These are phyloP conservation scores for Pichia sp. DNA, from an alignment of 1,139 yeast species.

Conservation along the genomic window DNA sequence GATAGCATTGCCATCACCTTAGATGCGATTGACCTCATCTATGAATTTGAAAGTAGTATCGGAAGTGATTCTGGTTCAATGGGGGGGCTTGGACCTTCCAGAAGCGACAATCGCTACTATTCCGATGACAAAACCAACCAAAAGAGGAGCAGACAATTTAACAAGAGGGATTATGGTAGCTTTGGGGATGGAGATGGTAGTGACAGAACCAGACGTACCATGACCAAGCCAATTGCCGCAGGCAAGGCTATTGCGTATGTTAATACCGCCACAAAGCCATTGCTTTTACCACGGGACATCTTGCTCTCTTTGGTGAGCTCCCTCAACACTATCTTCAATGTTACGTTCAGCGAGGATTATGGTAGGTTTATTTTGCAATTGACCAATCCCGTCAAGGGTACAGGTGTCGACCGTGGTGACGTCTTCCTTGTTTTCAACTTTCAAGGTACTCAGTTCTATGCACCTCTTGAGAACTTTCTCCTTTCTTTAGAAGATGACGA, in stretches of 20 bases:
- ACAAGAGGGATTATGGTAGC: too few species aligned
- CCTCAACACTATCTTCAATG: slow-evolving; percentile 30
- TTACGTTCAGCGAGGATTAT: slow-evolving; percentile 17
- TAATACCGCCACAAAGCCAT: slow-evolving; percentile 30
- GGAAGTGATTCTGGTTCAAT: slow-evolving; percentile 5
- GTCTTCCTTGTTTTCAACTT: slow-evolving; percentile 32
- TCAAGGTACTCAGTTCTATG: slow-evolving; percentile 40
- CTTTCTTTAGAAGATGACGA: slow-evolving; percentile 22
- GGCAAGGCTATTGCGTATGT: slow-evolving; percentile 39
- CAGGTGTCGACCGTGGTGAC: slow-evolving; percentile 1
- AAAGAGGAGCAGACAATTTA: not conserved
- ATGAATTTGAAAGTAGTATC: not conserved
- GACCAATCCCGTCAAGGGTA: not conserved
- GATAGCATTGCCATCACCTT: slow-evolving; percentile 15
- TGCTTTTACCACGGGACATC: slow-evolving; percentile 39
- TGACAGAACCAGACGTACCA: too few species aligned
- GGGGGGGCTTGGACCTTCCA: too few species aligned
- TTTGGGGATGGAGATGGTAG: too few species aligned
- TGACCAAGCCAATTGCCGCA: slow-evolving; percentile 23
- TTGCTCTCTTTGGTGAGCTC: slow-evolving; percentile 33
- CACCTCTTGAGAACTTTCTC: slow-evolving; percentile 36
- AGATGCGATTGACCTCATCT: slow-evolving; percentile 6
- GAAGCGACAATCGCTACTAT: too few species aligned
- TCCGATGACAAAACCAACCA: too few species aligned
- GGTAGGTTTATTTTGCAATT: slow-evolving; percentile 29